A percentile compares a stretch with the other conserved stretches of the same genome.
Evolutionary conservation across 2,329 filamentous ascomycete genomes (phyloP).

Genomic region (Penicillium sclerotiorum): DNA sequence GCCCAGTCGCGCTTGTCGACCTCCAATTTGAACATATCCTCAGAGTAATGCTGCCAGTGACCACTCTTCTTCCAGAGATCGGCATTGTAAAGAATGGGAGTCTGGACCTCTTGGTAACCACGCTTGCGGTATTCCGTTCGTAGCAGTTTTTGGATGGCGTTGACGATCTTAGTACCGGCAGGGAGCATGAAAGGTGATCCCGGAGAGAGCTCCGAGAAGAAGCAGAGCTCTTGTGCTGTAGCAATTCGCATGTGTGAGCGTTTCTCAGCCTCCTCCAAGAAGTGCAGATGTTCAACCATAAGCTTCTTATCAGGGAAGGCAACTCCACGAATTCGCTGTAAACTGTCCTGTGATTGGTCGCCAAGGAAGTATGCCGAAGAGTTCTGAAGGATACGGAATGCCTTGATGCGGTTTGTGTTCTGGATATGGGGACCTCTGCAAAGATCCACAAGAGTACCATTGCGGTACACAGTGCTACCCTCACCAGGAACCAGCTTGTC

Average conservation of each 20-base stretch:
- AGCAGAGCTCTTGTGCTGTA: conserved; percentile 94
- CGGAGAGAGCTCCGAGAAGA: conserved; percentile 92
- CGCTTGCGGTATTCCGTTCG: conserved; percentile 88
- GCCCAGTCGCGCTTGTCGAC: conserved; percentile 81
- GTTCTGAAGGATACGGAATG: conserved; percentile 48
- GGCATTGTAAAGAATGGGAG: conserved; percentile 95
- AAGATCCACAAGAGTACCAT: conserved; percentile 90
- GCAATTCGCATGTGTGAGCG: conserved; percentile 93
- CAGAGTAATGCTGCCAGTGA: conserved; percentile 74
- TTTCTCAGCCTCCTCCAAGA: conserved; percentile 96
- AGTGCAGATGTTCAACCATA: conserved; percentile 90
- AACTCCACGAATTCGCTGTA: conserved; percentile 95
- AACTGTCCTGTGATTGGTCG: conserved; percentile 87
- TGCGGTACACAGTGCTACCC: conserved; percentile 90
- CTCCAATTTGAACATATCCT: conserved; percentile 91
- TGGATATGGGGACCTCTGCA: conserved; percentile 92
- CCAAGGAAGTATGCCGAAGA: conserved; percentile 90
- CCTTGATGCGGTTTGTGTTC: background rate
- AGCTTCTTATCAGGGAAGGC: conserved; percentile 97
- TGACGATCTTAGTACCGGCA: conserved; percentile 91
- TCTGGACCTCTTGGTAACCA: conserved; percentile 92
- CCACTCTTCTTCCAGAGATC: conserved; percentile 77
- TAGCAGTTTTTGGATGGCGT: conserved; percentile 79
- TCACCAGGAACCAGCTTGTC: conserved; percentile 90
- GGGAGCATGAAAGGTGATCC: conserved; percentile 91